phyloP scores from a whole-genome alignment of 306 rosid genomes.

The Psophocarpus tetragonolobus region DNA sequence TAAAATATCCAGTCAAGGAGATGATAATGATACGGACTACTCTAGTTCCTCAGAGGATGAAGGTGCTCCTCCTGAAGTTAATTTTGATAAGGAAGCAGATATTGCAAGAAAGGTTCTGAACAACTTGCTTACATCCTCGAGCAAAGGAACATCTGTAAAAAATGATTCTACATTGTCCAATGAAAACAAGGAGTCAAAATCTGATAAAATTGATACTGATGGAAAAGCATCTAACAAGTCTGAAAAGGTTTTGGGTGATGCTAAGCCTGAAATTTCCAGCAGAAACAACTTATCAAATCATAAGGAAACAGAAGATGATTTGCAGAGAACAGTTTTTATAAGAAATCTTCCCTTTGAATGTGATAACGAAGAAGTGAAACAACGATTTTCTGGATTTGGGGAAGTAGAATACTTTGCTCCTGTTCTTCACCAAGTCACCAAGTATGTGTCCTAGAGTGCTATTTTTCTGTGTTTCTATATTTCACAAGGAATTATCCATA shows the following conservation, averaged over 20 bases:
- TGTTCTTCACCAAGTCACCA: slow-evolving; percentile 85
- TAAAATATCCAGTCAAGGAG: slow-evolving; percentile 38
- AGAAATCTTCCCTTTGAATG: slow-evolving; percentile 86
- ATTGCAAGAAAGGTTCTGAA: slow-evolving; percentile 77
- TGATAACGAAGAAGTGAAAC: slow-evolving; percentile 72
- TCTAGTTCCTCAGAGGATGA: slow-evolving; percentile 42
- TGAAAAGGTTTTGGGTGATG: slow-evolving; percentile 44
- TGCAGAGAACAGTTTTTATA: slow-evolving; percentile 79
- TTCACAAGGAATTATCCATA: slow-evolving; percentile 32
- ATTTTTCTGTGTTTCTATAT: slow-evolving; percentile 24
- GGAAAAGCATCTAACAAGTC: slow-evolving; percentile 46
- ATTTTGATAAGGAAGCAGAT: slow-evolving; percentile 87
- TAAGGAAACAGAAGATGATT: slow-evolving; percentile 57
- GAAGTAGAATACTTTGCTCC: slow-evolving; percentile 78
- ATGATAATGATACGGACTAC: slow-evolving; percentile 49
- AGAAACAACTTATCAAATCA: slow-evolving; percentile 36
- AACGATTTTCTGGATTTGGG: slow-evolving; percentile 86
- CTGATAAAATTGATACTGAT: slow-evolving; percentile 42
- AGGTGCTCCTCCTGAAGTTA: slow-evolving; percentile 45
- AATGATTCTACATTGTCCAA: slow-evolving; percentile 41
- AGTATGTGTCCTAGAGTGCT: slow-evolving; percentile 53
- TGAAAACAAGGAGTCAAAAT: slow-evolving; percentile 41
- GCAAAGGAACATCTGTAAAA: slow-evolving; percentile 44
- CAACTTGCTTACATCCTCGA: slow-evolving; percentile 60
- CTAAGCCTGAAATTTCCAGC: slow-evolving; percentile 48